These are phyloP conservation scores for Fusarium sororula DNA, from an alignment of 2,329 filamentous ascomycete genomes.

Conservation along the genomic window DNA sequence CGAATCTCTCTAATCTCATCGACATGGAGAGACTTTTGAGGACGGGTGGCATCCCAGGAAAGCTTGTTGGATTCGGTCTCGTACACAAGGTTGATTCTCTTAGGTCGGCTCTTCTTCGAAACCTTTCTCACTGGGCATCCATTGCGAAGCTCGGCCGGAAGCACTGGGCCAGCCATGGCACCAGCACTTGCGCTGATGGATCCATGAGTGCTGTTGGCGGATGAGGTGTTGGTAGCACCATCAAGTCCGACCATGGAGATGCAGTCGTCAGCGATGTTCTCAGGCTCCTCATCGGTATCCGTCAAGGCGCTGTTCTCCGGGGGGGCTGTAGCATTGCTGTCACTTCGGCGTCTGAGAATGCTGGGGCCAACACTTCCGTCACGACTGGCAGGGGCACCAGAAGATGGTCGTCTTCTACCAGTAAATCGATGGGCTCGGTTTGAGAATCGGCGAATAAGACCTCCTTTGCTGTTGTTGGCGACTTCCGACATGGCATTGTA, in stretches of 20 bases:
- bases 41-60: conserved; percentile 82
- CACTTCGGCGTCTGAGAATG: conserved; percentile 86
- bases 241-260: conserved; percentile 54
- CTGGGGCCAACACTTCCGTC: conserved; percentile 91
- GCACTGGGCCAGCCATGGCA: conserved; percentile 71
- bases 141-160: conserved; percentile 78
- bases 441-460: conserved; percentile 84
- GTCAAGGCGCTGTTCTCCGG: conserved; percentile 56
- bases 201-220: conserved; percentile 57
- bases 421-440: conserved; percentile 78
- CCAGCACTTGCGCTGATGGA: conserved; percentile 57
- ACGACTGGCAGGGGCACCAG: conserved; percentile 77
- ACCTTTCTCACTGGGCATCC: conserved; percentile 85
- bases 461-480: conserved; percentile 58
- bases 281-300: conserved; percentile 63
- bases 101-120: conserved; percentile 78
- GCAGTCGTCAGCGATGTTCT: conserved; percentile 46
- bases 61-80: conserved; percentile 88
- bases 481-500: conserved; percentile 66
- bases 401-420: conserved; percentile 77
- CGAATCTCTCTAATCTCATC: conserved; percentile 95
- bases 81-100: conserved; percentile 75
- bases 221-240: conserved; percentile 56
- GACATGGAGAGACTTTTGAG: conserved; percentile 88
- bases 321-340: conserved; percentile 80